Evolutionary conservation across 1,284 basidiomycete species (phyloP), one percentile per base, ranked within the genome.

Genomic region (Acaromyces ingoldii): DNA sequence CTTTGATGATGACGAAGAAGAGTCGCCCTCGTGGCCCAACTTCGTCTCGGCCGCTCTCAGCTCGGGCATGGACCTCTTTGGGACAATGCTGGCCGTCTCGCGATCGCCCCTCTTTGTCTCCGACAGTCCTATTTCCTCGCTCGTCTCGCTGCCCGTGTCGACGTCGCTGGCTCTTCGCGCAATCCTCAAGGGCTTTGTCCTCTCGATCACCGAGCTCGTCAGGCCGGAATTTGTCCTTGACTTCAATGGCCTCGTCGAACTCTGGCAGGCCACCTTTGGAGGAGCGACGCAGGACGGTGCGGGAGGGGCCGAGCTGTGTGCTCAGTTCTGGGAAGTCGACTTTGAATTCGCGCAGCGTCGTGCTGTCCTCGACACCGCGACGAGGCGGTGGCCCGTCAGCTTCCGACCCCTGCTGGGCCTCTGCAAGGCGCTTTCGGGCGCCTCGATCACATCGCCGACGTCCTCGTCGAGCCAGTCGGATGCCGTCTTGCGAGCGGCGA

Each of bases 111-210:
- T 77, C 10, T 49, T 77, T 30, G 65, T 63, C 38, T 50, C 60
- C 30, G 60, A 56, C 52, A 62, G 60, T 29, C 54, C 58, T 15
- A 53, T 36, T 11, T 44, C 36, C n/a, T 15, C 34, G 11, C 40
- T 22, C n/a, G 22, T 36, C 6, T 81, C 82, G 2, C 77, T 89
- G 17, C 84, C 84, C 5, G 86, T 88, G 58, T 83, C 88, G 0
- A 90, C 90, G 63, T 83, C 86, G 0, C 82, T 88, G 24, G 87
- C 87, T 1, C 89, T 85, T 74, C 83, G 89, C 26, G 86, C 88
- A 19, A 84, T 91, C 15, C 69, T 91, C 53, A 91, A 91, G 81
- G 87, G 89, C 5, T 42, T 67, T 33, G 46, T 61, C 19, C 43
- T 67, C 85, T 86, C 86, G 40, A 78, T 89, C 19, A 81, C 85